These are phyloP conservation scores for Solanum dulcamara DNA, from an alignment of 257 asterid genomes.

Conservation along the genomic window DNA sequence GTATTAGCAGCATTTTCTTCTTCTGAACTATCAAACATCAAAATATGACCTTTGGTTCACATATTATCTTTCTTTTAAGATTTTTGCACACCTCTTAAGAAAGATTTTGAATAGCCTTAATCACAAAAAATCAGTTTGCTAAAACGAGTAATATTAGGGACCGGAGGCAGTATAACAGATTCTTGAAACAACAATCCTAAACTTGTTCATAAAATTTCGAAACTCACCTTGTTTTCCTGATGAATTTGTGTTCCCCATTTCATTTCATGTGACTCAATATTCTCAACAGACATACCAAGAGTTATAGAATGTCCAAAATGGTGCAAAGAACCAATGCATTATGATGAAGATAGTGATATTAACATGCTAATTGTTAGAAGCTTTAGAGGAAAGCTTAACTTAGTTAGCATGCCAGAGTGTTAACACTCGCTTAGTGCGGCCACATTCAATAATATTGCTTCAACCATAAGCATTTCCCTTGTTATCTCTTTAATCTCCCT, in stretches of 20 bases:
- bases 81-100: neutral
- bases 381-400: neutral
- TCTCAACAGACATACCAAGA: neutral
- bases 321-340: neutral
- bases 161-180: neutral
- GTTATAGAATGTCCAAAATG: neutral
- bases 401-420: neutral
- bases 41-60: neutral
- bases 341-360: neutral
- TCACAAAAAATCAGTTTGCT: no score
- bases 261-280: neutral
- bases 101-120: neutral
- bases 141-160: no score
- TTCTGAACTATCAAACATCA: neutral
- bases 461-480: neutral
- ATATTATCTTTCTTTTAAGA: neutral
- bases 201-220: neutral
- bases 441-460: neutral
- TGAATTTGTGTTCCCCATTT: neutral
- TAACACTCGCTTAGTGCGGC: neutral
- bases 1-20: constrained; percentile 14
- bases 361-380: neutral
- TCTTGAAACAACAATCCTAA: neutral
- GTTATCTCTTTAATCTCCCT: neutral
- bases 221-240: neutral